These are phyloP conservation scores for Paratinospora sagittata DNA, from an alignment of 164 flowering plant species.

Conservation along the genomic window DNA sequence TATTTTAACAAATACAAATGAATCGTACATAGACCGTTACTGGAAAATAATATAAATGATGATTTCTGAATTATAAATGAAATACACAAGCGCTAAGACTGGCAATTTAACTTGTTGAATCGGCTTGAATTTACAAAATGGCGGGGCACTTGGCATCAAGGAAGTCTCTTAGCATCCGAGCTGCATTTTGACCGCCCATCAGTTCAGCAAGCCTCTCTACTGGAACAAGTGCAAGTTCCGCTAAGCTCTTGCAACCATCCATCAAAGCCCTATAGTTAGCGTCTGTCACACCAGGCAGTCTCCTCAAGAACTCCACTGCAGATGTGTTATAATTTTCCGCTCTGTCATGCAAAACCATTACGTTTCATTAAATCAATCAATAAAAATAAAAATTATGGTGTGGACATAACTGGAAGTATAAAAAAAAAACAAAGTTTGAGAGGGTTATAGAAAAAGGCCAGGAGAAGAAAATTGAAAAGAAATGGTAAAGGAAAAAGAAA, in stretches of 20 bases:
- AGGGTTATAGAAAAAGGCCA: too few species aligned
- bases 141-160: conserved; percentile 96
- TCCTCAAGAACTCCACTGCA: conserved; percentile 86
- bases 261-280: conserved; percentile 80
- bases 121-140: not conserved
- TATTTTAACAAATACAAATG: too few species aligned
- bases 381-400: too few species aligned
- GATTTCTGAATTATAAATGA: too few species aligned
- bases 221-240: conserved; percentile 85
- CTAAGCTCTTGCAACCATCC: conserved; percentile 81
- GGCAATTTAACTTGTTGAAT: too few species aligned
- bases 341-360: conserved; percentile 32
- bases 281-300: conserved; percentile 95
- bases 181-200: conserved; percentile 92
- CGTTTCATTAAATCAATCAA: too few species aligned
- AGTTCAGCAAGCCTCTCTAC: conserved; percentile 68
- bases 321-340: conserved; percentile 94
- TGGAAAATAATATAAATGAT: too few species aligned
- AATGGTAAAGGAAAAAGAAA: not conserved
- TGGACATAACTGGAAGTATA: too few species aligned
- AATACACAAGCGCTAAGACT: too few species aligned
- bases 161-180: conserved; percentile 77
- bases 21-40: too few species aligned
- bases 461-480: not conserved
- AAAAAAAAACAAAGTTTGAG: too few species aligned